A percentile compares a stretch with the other conserved stretches of the same genome.
phyloP scores from a whole-genome alignment of 208 protist genomes.

The Vickermania spadyakhi region DNA sequence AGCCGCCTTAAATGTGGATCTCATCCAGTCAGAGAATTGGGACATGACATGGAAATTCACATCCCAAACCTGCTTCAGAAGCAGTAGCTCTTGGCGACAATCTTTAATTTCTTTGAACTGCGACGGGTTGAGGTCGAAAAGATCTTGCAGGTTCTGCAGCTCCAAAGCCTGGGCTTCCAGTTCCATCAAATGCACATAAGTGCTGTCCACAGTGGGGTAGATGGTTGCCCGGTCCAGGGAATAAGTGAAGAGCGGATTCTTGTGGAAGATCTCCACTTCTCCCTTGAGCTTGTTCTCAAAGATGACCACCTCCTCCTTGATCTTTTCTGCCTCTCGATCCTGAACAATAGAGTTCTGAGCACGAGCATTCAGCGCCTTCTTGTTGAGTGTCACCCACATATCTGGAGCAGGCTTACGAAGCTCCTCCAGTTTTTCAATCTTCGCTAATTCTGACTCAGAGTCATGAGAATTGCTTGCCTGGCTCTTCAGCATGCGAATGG shows the following conservation, averaged over 20 bases:
- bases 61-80: conserved; percentile 93
- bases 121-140: conserved; percentile 92
- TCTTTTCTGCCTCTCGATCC: conserved; percentile 88
- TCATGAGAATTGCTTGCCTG: conserved; percentile 75
- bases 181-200: conserved; percentile 69
- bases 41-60: conserved; percentile 89
- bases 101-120: conserved; percentile 91
- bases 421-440: conserved; percentile 88
- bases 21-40: conserved; percentile 92
- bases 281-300: conserved; percentile 70
- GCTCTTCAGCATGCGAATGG: conserved; percentile 88
- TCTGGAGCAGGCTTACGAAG: conserved; percentile 88
- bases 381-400: conserved; percentile 86
- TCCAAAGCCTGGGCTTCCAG: conserved; percentile 85
- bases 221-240: conserved; percentile 53
- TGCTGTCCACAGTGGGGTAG: conserved; percentile 80
- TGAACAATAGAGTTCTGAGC: conserved; percentile 89
- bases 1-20: conserved; percentile 91
- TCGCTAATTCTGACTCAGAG: conserved; percentile 65
- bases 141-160: conserved; percentile 89
- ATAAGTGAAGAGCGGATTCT: conserved; percentile 84
- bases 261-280: conserved; percentile 75
- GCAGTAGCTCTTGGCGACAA: conserved; percentile 85
- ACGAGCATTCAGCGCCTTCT: conserved; percentile 91
- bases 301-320: conserved; percentile 76